A percentile compares a stretch with the other conserved stretches of the same genome.
These are phyloP conservation scores for Fusarium nanum DNA, from an alignment of 2,329 filamentous ascomycete genomes.

Conservation along the genomic window DNA sequence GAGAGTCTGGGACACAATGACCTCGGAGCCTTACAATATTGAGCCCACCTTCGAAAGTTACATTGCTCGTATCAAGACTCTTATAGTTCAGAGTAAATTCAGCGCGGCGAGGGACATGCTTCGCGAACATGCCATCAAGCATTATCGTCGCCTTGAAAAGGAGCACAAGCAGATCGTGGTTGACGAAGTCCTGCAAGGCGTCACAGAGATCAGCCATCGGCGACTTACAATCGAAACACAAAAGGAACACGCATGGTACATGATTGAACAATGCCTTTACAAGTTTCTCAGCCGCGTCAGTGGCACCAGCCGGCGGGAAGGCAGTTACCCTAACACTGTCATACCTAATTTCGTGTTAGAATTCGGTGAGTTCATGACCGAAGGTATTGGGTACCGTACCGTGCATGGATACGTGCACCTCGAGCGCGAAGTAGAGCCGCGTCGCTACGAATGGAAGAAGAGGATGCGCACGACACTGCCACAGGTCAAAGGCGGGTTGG, in stretches of 20 bases:
- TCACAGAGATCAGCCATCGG: slow-evolving; percentile 30
- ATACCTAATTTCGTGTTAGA: slow-evolving; percentile 51
- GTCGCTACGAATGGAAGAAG: slow-evolving; percentile 41
- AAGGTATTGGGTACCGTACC: slow-evolving; percentile 49
- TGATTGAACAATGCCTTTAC: slow-evolving; percentile 47
- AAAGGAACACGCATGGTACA: slow-evolving; percentile 50
- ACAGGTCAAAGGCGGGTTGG: slow-evolving; percentile 36
- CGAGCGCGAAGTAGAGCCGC: slow-evolving; percentile 34
- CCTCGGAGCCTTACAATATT: slow-evolving; percentile 65
- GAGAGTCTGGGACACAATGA: slow-evolving; percentile 70
- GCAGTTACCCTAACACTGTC: slow-evolving; percentile 31
- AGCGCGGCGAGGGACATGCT: slow-evolving; percentile 53
- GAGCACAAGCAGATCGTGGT: slow-evolving; percentile 46
- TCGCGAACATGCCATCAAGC: slow-evolving; percentile 55
- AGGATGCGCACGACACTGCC: slow-evolving; percentile 45
- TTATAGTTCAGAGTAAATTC: slow-evolving; percentile 49
- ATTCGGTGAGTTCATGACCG: slow-evolving; percentile 51
- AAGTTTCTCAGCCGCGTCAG: slow-evolving; percentile 44
- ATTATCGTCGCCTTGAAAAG: slow-evolving; percentile 46
- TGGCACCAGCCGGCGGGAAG: slow-evolving; percentile 38
- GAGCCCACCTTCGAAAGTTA: slow-evolving; percentile 68
- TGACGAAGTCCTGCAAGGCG: slow-evolving; percentile 50
- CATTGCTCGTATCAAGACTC: slow-evolving; percentile 56
- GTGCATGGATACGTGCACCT: slow-evolving; percentile 49
- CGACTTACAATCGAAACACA: slow-evolving; percentile 47